A percentile compares a stretch with the other conserved stretches of the same genome.
These are phyloP conservation scores for Trametes cubensis DNA, from an alignment of 768 basidiomycete genomes.

Conservation along the genomic window DNA sequence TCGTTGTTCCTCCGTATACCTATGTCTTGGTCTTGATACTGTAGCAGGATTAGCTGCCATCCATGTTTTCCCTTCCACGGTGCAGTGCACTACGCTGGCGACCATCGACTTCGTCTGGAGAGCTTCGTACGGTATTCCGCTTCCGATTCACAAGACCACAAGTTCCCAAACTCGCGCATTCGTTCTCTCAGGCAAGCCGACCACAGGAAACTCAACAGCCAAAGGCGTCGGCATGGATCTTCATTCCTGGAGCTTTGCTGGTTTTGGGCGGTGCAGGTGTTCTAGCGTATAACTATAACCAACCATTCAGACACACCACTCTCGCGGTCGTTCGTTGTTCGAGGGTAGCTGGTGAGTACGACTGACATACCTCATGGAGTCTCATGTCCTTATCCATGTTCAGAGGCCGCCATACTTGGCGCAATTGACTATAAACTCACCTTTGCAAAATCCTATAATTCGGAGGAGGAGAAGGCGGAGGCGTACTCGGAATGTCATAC, in stretches of 20 bases:
- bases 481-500: conserved; percentile 81
- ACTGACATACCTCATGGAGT: conserved; percentile 23
- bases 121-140: not conserved
- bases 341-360: conserved; percentile 65
- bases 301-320: conserved; percentile 73
- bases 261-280: conserved; percentile 38
- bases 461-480: conserved; percentile 50
- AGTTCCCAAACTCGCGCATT: not conserved
- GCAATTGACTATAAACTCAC: conserved; percentile 75
- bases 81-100: conserved; percentile 8
- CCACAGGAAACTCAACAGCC: not conserved
- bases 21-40: conserved; percentile 37
- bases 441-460: conserved; percentile 54
- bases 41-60: not conserved
- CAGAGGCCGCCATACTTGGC: conserved; percentile 63
- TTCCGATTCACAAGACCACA: not conserved
- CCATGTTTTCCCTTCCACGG: conserved; percentile 16
- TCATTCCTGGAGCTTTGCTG: conserved; percentile 23
- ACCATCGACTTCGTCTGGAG: not conserved
- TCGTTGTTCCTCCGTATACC: not conserved
- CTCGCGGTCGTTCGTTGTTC: conserved; percentile 81
- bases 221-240: conserved; percentile 20
- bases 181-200: not conserved
- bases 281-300: conserved; percentile 64
- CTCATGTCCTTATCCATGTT: conserved; percentile 29